Evolutionary conservation across 2,329 filamentous ascomycete genomes (phyloP), one percentile per base, ranked within the genome.

Genomic region (Scolecobasidium constrictum): DNA sequence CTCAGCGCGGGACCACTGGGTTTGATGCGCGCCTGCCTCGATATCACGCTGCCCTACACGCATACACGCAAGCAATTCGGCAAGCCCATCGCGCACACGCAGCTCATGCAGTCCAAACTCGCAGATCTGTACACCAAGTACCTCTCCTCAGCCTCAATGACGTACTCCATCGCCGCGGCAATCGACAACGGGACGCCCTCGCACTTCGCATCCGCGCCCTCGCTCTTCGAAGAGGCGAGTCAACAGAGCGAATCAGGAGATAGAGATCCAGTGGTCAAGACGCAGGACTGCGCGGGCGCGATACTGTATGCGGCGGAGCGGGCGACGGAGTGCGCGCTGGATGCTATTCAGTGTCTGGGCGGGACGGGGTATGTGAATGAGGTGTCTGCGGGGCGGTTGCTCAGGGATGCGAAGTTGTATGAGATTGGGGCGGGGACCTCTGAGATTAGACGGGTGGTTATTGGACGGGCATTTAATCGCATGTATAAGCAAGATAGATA

Each of bases 121-220:
- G 87, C 92, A 44, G 88, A 96, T 61, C 95, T 98, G 88, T 93
- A 96, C 66, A 95, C 87, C 38, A 94, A 94, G 63, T 75, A 92
- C 46, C 81, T 85, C 54, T 87, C 84, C 9, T 80, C 82, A 13
- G 71, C 79, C n/a, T 75, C 87, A 2, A 95, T 94, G 63, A 96
- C 90, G 0, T 94, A 94, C 57, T 67, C 73, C 28, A 88, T 88
- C 0, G 92, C 92, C 3, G 73, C 75, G 37, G 72, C 75, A 2
- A 82, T 95, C 16, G 90, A 95, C 53, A 84, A 90, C 34, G 54
- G 50, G 19, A 54, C 35, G 52, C 56, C 38, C 41, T 52, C 11
- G 54, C 58, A 5, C 26, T 40, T 37, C 52, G 59, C 46, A 49
- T 45, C 16, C 47, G 55, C 35, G 51, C 51, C 12, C 36, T 40